phyloP scores from a whole-genome alignment of 78 protist genomes.

The slime mould (Dictyostelium discoideum) region dicty_2.7 NC_007088.5:8305501-8306000 shows the following conservation, averaged over 20 bases:
- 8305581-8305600: too few species aligned
- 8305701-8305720: not conserved
- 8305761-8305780: not conserved
- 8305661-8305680: not conserved
- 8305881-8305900: conserved; percentile 98
- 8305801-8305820: conserved; percentile 61
- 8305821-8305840: conserved; percentile 96
- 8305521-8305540: not conserved
- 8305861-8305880: conserved; percentile 98
- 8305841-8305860: conserved; percentile 91
- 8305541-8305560: not conserved
- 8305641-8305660: not conserved
- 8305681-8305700: not conserved
- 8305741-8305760: not conserved
- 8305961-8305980: too few species aligned
- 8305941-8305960: conserved; percentile 91
- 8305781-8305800: not conserved
- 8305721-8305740: not conserved
- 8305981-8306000: not conserved
- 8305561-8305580: too few species aligned
- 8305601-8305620: not conserved
- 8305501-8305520: too few species aligned
- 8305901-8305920: conserved; percentile 99
- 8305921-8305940: conserved; percentile 96
- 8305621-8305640: not conserved